Evolutionary conservation across 2,329 filamentous ascomycete genomes (phyloP), one percentile per base, ranked within the genome.

Genomic region (Diaporthe eres): DNA sequence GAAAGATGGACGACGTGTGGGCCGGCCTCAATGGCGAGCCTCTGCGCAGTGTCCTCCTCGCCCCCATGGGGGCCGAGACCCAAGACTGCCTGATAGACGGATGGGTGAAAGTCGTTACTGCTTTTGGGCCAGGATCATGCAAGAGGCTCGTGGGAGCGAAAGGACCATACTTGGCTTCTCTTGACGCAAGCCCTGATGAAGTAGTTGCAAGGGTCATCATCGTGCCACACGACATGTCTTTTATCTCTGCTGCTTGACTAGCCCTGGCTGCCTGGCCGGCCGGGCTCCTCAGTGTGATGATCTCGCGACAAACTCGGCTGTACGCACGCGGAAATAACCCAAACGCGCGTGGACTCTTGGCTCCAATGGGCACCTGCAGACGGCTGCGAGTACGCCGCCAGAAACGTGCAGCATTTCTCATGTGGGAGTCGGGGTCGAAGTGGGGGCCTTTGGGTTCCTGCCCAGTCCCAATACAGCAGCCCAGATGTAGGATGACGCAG

Each of bases 161-260:
- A 57, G 58, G 47, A 73, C 71, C 58, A 65, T 73, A 65, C 71
- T 47, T 65, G 22, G 25, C 47, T 65, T 47, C 47, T 73, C n/a
- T 44, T 39, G 44, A 63, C 53, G 57, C 47, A 25, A 7, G n/a
- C 31, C 47, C 39, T 42, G 44, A 73, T 65, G 57, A 34, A 63
- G 58, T 42, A 73, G 42, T 44, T 49, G n/a, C 57, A 55, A 55
- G 58, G 71, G 44, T 25, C n/a, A 55, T 72, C 57, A 65, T 73
- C 5, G 58, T 65, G 19, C 22, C 71, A 72, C 31, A 19, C 25
- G 19, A 47, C 34, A 28, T n/a, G 55, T 49, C 53, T 25, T 9
- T 39, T 31, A 4, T 13, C 13, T 31, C 31, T 25, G 37, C 37
- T 31, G 34, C 13, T 39, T 19, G 68, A 44, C 60, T 44, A 44